Base-by-base conservation (phyloP, 768 basidiomycete species). In the Kwoniella bestiolae region DNA sequence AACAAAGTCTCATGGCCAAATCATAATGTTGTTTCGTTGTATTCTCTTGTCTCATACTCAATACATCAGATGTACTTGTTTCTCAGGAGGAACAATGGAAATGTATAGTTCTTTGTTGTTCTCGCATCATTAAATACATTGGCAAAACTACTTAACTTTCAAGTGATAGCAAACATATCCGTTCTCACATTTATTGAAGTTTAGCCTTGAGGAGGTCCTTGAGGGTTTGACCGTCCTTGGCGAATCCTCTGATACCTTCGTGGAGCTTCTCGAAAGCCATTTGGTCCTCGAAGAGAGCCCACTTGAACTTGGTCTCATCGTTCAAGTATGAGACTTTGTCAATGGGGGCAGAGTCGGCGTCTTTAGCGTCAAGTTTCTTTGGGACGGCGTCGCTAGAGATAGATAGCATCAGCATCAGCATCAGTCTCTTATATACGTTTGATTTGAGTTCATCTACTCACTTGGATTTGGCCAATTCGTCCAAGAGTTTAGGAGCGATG, bases 251-350 rank as follows among this genome's bases (percentile, higher is more conserved):
- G 85, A 99, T 96, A 76, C 96, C 96, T 84, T 97, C 92, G 82
- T 96, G 92, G 60, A 97, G 86, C 85, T 98, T 97, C 82, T 97
- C 95, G 80, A 93, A 95, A n/a, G 95, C 94, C 94, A 97, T 96
- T 79, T 86, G 83, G 83, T 97, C 94, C 78, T 93, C 86, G 77
- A 96, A 87, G 63, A 98, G 89, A 11, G 86, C 72, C 94, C 94
- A 96, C 66, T 92, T 89, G 91, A 98, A 98, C 79, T 93, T 91
- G 67, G 94, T 85, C 85, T 99, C 92, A 84, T 96, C 88, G 85
- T 97, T 87, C 80, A 99, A 77, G 86, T 77, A 97, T 23, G 87
- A 83, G 69, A 93, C 90, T 83, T 94, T 98, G 41, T 87, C 76
- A 68, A 91, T 87, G 34, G 87, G 85, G 63, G 88, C 81, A 4